Evolutionary conservation across 192 early-diverging fungal genomes (phyloP), one percentile per base, ranked within the genome.

Genomic region (Podila minutissima): DNA sequence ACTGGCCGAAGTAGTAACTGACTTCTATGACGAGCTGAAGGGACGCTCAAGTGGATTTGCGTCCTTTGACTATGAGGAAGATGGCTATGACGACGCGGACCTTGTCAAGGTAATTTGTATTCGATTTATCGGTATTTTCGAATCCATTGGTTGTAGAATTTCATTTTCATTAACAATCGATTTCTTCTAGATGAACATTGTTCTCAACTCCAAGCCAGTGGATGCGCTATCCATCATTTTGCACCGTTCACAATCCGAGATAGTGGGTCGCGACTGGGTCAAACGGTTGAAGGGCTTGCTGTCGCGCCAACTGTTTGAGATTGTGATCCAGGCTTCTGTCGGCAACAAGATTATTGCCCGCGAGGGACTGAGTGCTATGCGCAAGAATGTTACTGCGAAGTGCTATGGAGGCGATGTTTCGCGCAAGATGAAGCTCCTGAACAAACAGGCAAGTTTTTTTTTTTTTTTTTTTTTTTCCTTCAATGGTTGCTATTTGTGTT

Each of bases 361-460:
- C 38, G 97, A 99, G 74, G 93, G 90, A 4, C 84, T 99, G 69
- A 88, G 87, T 62, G 94, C 97, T 15, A 71, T 96, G 33, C 89
- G 97, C 20, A 99, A 99, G 78, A 94, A 99, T 77, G 97, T 99
- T 48, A 97, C 94, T 33, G 97, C 97, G 22, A 99, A 97, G 85
- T 96, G 94, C 71, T 99, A 99, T 74, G 97, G 97, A 26, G 97
- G 97, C 22, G 97, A 99, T 86, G 91, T 96, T 17, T 95, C 97
- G 3, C 90, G 97, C 29, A 97, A 97, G 84, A 99, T 98, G 97
- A 99, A 99, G 85, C 88, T 99, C 55, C 77, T 99, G 67, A 92
- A 97, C 62, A 94, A 93, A 66, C 95, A 97, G 77, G 77, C 71
- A 64, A 74, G 50, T 20, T 0, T 48, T 41, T 33, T 50, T 70